Conservation (phyloP, 768 basidiomycete genomes). For the Lactarius quietus region DNA sequence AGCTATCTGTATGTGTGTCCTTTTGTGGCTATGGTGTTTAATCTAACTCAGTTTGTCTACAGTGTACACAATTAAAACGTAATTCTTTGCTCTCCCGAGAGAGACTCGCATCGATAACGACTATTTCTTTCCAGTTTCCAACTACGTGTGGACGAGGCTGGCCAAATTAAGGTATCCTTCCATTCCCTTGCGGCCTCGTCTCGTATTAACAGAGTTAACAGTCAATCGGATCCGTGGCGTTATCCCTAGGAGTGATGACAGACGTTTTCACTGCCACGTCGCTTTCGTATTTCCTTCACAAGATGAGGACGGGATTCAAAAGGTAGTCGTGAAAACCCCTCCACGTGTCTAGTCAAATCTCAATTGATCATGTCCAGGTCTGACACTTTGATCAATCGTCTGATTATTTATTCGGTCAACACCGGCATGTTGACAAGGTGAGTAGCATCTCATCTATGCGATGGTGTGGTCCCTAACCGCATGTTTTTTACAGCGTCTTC, state of each 20-base stretch:
- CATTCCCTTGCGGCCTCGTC: neutral
- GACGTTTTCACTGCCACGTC: slow-evolving; percentile 51
- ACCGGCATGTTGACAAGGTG: slow-evolving; percentile 63
- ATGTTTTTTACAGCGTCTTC: slow-evolving; percentile 35
- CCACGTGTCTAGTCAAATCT: neutral
- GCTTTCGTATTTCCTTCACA: slow-evolving; percentile 53
- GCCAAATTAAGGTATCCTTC: slow-evolving; percentile 42
- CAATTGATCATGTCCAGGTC: slow-evolving; percentile 38
- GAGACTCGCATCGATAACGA: neutral
- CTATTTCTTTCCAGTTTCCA: slow-evolving; percentile 35
- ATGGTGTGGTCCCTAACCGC: neutral
- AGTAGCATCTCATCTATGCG: slow-evolving; percentile 17
- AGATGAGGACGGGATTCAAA: slow-evolving; percentile 47
- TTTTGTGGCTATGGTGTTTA: neutral
- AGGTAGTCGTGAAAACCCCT: slow-evolving; percentile 32
- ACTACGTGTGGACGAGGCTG: slow-evolving; percentile 41
- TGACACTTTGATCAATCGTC: slow-evolving; percentile 52
- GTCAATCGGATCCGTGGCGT: slow-evolving; percentile 46
- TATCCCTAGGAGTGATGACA: slow-evolving; percentile 47
- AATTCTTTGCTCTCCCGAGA: slow-evolving; percentile 14
- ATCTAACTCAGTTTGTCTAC: slow-evolving; percentile 9
- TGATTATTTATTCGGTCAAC: slow-evolving; percentile 59
- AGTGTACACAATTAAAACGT: slow-evolving; percentile 48
- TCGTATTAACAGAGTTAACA: slow-evolving; percentile 27
- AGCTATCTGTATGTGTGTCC: slow-evolving; percentile 10